These are phyloP conservation scores for Conticribra weissflogii DNA, from an alignment of 108 stramenopile species.

Conservation along the genomic window DNA sequence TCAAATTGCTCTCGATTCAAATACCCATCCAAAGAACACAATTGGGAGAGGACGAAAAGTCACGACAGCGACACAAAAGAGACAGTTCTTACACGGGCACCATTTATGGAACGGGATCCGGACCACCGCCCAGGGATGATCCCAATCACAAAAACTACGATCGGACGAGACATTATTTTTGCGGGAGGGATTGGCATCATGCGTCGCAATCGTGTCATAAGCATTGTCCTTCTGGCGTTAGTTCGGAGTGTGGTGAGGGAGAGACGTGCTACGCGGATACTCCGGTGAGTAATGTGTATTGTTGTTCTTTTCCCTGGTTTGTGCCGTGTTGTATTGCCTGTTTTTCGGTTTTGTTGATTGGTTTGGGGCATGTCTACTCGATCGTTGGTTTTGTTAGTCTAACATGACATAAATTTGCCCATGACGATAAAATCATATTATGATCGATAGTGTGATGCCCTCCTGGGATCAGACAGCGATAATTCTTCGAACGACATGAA, in stretches of 20 bases:
- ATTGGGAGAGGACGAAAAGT: slow-evolving; percentile 51
- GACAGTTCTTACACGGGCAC: slow-evolving; percentile 24
- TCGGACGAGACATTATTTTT: slow-evolving; percentile 77
- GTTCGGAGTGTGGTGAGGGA: slow-evolving; percentile 68
- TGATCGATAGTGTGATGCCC: slow-evolving; percentile 52
- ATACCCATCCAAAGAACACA: slow-evolving; percentile 42
- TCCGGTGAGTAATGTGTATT: slow-evolving; percentile 43
- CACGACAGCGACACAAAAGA: slow-evolving; percentile 44
- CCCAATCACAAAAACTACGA: slow-evolving; percentile 38
- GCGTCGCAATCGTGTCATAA: slow-evolving; percentile 64
- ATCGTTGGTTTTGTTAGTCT: too few relatives aligned
- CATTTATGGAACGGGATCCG: slow-evolving; percentile 24
- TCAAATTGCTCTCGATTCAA: slow-evolving; percentile 38
- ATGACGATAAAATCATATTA: background rate
- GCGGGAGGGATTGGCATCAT: slow-evolving; percentile 88
- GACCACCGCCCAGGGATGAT: slow-evolving; percentile 34
- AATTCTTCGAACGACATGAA: slow-evolving; percentile 16
- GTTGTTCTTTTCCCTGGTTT: background rate
- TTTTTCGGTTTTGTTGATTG: background rate
- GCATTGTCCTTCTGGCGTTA: slow-evolving; percentile 71
- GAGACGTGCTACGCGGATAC: slow-evolving; percentile 87
- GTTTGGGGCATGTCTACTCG: too few relatives aligned
- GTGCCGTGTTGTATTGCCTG: background rate
- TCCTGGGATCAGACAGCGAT: slow-evolving; percentile 8
- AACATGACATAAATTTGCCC: too few relatives aligned